Evolutionary conservation across 441 rosid genomes (phyloP), one percentile per base, ranked within the genome.

Genomic region (Populus hybrid): DNA sequence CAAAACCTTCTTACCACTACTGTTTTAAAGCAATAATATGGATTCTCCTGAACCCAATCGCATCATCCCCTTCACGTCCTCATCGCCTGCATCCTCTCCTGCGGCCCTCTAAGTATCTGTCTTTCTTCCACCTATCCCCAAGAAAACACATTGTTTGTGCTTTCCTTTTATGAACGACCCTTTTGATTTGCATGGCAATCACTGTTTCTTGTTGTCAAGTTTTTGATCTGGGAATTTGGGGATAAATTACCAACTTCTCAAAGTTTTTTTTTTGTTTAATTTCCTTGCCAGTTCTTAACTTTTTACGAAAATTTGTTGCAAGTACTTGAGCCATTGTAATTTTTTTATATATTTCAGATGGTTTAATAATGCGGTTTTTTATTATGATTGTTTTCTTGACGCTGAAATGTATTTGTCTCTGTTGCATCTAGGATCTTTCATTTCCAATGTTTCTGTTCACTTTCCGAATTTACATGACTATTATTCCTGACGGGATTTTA

Each of bases 21-120:
- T 0, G 24, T 24, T 38, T 40, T 40, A 5, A 7, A 46, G 20
- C 11, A 20, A 67, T 2, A 11, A 67, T 30, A 77, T 77, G 71
- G 70, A 46, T 42, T 77, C 80, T 46, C 80, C 76, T 66, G 38
- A 67, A 30, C 10, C 3, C 32, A 50, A 67, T 38, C 67, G 2
- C 70, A 42, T 10, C 40, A 2, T 30, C 40, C 18, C 12, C 24
- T 54, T 20, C 21, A 54, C 61, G 14, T 16, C 36, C 30, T 26
- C 67, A 2, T 6, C 35, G 0, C 7, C 79, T 40, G 65, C 79
- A 7, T 70, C 38, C 1, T 61, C 76, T 64, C 59, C 76, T 46
- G 57, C 14, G 0, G 8, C 64, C 16, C 34, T 20, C 18, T 50
- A 50, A 32, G 80, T 78, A 50, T 54, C 21, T 54, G 20, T 54